Percentiles rank a stretch among this genome's conserved stretches.
Evolutionary conservation across 139 green algal species (phyloP).

Genomic region (Micromonas commoda): DNA sequence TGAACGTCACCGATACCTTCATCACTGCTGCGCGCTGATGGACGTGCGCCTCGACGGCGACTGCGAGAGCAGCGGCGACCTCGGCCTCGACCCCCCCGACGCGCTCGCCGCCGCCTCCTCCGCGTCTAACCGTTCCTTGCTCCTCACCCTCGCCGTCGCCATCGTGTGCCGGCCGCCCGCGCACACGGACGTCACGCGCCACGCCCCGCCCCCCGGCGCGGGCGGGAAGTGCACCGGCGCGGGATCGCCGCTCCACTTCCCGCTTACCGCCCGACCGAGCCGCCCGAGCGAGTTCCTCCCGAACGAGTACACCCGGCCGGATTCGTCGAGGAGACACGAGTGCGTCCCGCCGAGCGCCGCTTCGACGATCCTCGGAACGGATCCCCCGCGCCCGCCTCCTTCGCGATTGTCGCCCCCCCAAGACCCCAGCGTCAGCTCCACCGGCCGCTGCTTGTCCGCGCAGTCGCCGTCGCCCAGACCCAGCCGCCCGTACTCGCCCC

Average conservation of each 20-base stretch:
- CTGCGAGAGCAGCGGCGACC: too few relatives aligned
- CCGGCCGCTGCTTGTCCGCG: conserved; percentile 7
- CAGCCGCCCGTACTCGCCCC: conserved; percentile 50
- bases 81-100: background rate
- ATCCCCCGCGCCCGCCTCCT: background rate
- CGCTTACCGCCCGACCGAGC: conserved; percentile 9
- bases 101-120: background rate
- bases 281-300: conserved; percentile 13
- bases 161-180: conserved; percentile 7
- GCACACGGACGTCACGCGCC: background rate
- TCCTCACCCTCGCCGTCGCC: background rate
- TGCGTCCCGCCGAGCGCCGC: conserved; percentile 20
- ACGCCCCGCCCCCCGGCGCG: background rate
- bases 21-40: too few relatives aligned
- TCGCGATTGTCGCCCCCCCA: background rate
- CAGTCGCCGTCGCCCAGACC: conserved; percentile 30
- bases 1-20: too few relatives aligned
- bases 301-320: background rate
- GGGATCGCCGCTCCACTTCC: background rate
- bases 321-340: background rate
- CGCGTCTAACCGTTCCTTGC: too few relatives aligned
- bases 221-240: background rate
- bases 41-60: too few relatives aligned
- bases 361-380: background rate
- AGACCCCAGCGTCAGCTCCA: background rate